A percentile compares a stretch with the other conserved stretches of the same genome.
These are phyloP conservation scores for Phoenix dactylifera DNA, from an alignment of 176 grass and related monocot species.

Conservation along the genomic window DNA sequence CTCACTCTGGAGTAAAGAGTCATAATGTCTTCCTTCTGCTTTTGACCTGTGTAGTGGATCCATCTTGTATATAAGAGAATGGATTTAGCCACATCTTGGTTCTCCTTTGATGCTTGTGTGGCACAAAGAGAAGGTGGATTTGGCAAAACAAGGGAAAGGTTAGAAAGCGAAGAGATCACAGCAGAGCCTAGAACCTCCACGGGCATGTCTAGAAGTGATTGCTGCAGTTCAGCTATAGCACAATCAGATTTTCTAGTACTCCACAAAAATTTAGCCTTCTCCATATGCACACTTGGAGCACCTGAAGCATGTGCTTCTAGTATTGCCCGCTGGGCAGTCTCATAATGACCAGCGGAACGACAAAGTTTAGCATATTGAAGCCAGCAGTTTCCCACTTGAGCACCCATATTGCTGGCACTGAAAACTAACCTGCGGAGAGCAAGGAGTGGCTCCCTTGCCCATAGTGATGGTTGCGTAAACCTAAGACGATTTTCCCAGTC, in stretches of 20 bases:
- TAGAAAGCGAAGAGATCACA: slow-evolving; percentile 67
- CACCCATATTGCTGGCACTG: slow-evolving; percentile 56
- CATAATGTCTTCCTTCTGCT: slow-evolving; percentile 72
- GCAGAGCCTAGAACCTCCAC: slow-evolving; percentile 45
- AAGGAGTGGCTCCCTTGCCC: slow-evolving; percentile 92
- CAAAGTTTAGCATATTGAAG: slow-evolving; percentile 96
- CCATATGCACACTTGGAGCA: slow-evolving; percentile 75
- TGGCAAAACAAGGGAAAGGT: slow-evolving; percentile 82
- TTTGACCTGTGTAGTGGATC: slow-evolving; percentile 94
- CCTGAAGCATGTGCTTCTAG: slow-evolving; percentile 83
- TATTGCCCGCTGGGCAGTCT: slow-evolving; percentile 88
- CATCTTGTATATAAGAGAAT: slow-evolving; percentile 98
- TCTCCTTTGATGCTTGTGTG: slow-evolving; percentile 60
- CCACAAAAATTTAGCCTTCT: slow-evolving; percentile 95
- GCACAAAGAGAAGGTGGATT: slow-evolving; percentile 49
- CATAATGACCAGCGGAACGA: slow-evolving; percentile 76
- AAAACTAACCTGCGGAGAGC: slow-evolving; percentile 86
- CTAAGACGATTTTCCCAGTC: slow-evolving; percentile 93
- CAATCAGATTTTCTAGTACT: slow-evolving; percentile 75
- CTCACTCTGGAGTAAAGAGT: slow-evolving; percentile 72
- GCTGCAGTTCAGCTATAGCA: slow-evolving; percentile 92
- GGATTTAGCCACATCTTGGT: slow-evolving; percentile 83
- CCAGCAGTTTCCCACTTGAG: slow-evolving; percentile 86
- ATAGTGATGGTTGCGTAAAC: slow-evolving; percentile 81
- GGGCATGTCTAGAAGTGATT: slow-evolving; percentile 84